phyloP scores from a whole-genome alignment of 2,329 filamentous ascomycete species.

The Tolypocladium inflatum region DNA sequence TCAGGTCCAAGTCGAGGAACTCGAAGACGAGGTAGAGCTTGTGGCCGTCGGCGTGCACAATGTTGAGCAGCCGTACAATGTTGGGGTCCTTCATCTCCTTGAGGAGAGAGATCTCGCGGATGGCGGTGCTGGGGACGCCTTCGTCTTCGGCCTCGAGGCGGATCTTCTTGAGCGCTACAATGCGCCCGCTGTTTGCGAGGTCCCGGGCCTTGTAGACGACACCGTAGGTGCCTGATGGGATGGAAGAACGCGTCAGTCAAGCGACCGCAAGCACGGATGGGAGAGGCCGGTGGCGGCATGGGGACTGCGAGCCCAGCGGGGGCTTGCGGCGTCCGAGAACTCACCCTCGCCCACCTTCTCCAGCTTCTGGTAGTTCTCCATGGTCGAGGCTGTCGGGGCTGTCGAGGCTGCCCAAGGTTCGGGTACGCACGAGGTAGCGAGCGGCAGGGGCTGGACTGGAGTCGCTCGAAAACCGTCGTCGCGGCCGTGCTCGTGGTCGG shows the following conservation, averaged over 20 bases:
- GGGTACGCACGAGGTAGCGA: not conserved
- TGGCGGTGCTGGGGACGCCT: slow-evolving; percentile 84
- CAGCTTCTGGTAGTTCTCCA: slow-evolving; percentile 96
- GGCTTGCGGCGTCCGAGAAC: slow-evolving; percentile 12
- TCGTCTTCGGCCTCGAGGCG: slow-evolving; percentile 92
- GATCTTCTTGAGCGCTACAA: slow-evolving; percentile 92
- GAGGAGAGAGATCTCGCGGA: slow-evolving; percentile 86
- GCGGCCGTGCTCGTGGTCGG: not conserved
- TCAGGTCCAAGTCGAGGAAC: slow-evolving; percentile 83
- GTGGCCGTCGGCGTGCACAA: slow-evolving; percentile 88
- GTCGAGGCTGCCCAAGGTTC: not conserved
- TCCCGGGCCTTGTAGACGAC: slow-evolving; percentile 93
- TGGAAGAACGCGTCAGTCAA: not conserved
- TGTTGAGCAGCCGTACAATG: slow-evolving; percentile 81
- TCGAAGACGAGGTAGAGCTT: slow-evolving; percentile 92
- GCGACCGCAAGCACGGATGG: not conserved
- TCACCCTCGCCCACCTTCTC: slow-evolving; percentile 94
- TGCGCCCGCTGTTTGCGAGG: slow-evolving; percentile 69
- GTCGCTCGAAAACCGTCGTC: not conserved
- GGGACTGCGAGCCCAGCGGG: not conserved
- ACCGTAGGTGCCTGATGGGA: slow-evolving; percentile 69
- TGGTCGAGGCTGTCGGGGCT: slow-evolving; percentile 23
- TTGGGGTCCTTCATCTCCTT: slow-evolving; percentile 93
- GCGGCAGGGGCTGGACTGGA: not conserved
- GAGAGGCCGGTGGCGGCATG: not conserved